Base-by-base conservation (phyloP, 1,284 basidiomycete species). In the Meira nashicola region DNA sequence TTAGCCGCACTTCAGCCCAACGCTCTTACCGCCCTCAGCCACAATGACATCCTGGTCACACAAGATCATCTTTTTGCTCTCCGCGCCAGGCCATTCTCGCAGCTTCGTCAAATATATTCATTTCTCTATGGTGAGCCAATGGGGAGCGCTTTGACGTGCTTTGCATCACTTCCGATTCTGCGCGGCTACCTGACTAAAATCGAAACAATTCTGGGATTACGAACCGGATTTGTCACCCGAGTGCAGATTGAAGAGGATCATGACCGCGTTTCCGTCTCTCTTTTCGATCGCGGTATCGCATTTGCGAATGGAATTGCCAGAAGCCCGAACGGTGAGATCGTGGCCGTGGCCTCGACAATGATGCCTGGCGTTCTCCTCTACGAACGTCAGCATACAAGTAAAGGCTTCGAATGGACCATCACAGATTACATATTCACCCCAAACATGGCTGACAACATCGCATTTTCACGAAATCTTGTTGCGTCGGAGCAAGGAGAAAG, bases 31-130 rank as follows among this genome's bases (percentile, higher is more conserved):
- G 78, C 87, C 44, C 84, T 86, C 6, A 83, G 84, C 23, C 82
- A 83, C 1, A 81, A 82, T 55, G 83, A 84, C 0, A 87, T 89
- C 73, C 86, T 85, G 64, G 81, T 88, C 39, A 83, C 83, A 38
- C 86, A 89, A 68, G 87, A 89, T 70, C 87, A 89, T 67, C 73
- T 84, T 25, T 74, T 88, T 67, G 87, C 87, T 0, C 81, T 85
- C 8, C 83, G 87, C 12, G 60, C 52, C 1, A 23, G 23, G 52
- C 15, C 23, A 12, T 33, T 33, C 28, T 33, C 28, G 28, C 28
- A 33, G 28, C 28, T 33, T 33, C 28, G 28, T 33, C 28, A 33
- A 33, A 33, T 33, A 33, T 33, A 33, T 33, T 33, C 28, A 33
- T 33, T 33, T 33, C 28, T 33, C 28, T 33, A 33, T 33, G 28